Percentiles rank a stretch among this genome's conserved stretches.
phyloP scores from a whole-genome alignment of 805 yeast species.

The Diddensiella caesifluorescens region DNA sequence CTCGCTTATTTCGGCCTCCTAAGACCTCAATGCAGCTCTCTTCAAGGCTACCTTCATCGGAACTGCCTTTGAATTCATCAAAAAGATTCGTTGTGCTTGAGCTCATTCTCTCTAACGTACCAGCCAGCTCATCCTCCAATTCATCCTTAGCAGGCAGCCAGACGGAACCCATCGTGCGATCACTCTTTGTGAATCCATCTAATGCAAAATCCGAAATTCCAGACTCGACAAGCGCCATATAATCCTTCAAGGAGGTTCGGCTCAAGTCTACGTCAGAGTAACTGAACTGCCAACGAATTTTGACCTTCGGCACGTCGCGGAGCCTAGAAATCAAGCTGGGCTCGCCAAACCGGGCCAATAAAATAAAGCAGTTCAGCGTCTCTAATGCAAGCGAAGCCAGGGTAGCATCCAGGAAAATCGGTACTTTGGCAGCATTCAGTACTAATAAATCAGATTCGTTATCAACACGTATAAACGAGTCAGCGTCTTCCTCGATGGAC shows the following conservation, averaged over 20 bases:
- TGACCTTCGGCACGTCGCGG: neutral
- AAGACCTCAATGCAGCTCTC: too few relatives aligned
- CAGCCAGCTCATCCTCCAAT: too few relatives aligned
- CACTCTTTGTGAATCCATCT: too few relatives aligned
- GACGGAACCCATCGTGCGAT: too few relatives aligned
- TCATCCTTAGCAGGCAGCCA: too few relatives aligned
- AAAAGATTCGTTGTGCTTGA: neutral
- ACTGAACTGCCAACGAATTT: constrained; percentile 5
- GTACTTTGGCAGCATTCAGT: constrained; percentile 2
- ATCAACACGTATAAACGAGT: constrained; percentile 9
- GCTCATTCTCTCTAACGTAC: too few relatives aligned
- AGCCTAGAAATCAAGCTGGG: neutral
- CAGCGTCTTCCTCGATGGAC: neutral
- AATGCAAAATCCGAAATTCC: neutral
- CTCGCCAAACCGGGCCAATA: constrained; percentile 9
- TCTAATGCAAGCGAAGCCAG: constrained; percentile 10
- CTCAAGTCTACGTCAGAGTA: neutral
- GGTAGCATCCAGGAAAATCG: constrained; percentile 10
- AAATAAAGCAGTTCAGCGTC: constrained; percentile 13
- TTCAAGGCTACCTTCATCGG: too few relatives aligned
- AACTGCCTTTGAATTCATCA: too few relatives aligned
- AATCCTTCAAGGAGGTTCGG: neutral
- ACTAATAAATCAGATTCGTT: constrained; percentile 6
- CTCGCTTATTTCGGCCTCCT: neutral
- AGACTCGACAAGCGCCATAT: neutral